Conservation (phyloP, 2,329 filamentous ascomycete genomes). For the Cercospora sesami region DNA sequence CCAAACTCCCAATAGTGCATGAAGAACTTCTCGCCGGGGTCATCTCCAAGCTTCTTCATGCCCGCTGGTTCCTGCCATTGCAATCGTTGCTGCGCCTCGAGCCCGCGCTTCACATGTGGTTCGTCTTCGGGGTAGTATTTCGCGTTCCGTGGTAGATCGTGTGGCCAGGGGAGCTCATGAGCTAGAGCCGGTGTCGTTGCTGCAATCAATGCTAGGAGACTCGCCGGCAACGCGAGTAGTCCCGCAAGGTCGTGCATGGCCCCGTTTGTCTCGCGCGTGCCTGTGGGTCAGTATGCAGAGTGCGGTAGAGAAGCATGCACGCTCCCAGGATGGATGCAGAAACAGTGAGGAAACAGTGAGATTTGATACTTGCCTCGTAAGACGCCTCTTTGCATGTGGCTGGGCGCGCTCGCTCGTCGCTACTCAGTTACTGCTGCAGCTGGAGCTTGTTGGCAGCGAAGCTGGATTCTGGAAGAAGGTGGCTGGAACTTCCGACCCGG, state of each 20-base stretch:
- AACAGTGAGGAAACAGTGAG: not conserved
- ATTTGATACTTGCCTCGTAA: slow-evolving; percentile 11
- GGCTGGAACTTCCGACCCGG: slow-evolving; percentile 1
- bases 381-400: slow-evolving; percentile 3
- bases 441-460: not conserved
- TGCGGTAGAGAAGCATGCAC: not conserved
- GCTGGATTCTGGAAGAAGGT: slow-evolving; percentile 2
- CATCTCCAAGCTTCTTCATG: slow-evolving; percentile 69
- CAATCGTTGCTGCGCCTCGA: slow-evolving; percentile 44
- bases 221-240: slow-evolving; percentile 33
- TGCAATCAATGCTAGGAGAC: slow-evolving; percentile 29
- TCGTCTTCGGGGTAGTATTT: slow-evolving; percentile 54
- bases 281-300: slow-evolving; percentile 6
- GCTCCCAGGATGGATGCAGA: not conserved
- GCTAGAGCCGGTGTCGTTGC: slow-evolving; percentile 15
- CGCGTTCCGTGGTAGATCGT: slow-evolving; percentile 48
- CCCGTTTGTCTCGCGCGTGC: not conserved
- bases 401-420: not conserved
- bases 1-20: slow-evolving; percentile 62
- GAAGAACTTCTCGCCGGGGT: slow-evolving; percentile 73
- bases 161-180: slow-evolving; percentile 46
- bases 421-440: not conserved
- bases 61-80: slow-evolving; percentile 56
- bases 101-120: slow-evolving; percentile 43
- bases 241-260: slow-evolving; percentile 29